Evolutionary conservation across 1,139 yeast genomes (phyloP).

Genomic region (Eremothecium gossypii): DNA sequence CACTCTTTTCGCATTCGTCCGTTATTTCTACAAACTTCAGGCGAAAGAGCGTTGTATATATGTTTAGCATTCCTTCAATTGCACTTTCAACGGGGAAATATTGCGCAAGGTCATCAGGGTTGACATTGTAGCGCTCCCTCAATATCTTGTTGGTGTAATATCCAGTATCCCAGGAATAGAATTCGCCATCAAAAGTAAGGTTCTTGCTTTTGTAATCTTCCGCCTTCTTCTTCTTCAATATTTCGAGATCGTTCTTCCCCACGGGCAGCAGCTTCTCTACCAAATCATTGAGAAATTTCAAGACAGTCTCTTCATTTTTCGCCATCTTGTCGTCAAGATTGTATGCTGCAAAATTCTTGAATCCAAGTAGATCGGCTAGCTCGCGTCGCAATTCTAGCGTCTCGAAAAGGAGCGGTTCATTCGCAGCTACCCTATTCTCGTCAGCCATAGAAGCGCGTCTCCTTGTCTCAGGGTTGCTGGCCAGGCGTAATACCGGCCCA

Average conservation of each 20-base stretch:
- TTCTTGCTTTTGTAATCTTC: constrained; percentile 41
- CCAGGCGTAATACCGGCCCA: constrained; percentile 66
- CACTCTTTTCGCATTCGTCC: constrained; percentile 32
- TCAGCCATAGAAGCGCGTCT: constrained; percentile 57
- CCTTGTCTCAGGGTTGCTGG: constrained; percentile 55
- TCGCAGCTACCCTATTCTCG: constrained; percentile 55
- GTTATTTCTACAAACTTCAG: constrained; percentile 52
- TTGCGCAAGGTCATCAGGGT: constrained; percentile 61
- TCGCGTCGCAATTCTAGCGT: constrained; percentile 54
- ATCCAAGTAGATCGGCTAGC: constrained; percentile 57
- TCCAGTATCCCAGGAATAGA: constrained; percentile 67
- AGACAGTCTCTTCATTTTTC: constrained; percentile 50
- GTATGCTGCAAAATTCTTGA: constrained; percentile 56
- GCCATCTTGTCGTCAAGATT: constrained; percentile 76
- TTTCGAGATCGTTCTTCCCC: constrained; percentile 46
- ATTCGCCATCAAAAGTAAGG: constrained; percentile 35
- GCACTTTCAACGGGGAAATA: constrained; percentile 70
- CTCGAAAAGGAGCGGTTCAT: constrained; percentile 49
- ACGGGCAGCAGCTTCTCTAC: constrained; percentile 46
- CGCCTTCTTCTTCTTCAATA: constrained; percentile 45
- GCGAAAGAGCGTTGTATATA: constrained; percentile 60
- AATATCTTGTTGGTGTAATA: constrained; percentile 57
- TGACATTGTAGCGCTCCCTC: constrained; percentile 62
- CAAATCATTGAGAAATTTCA: constrained; percentile 53
- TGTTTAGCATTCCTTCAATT: constrained; percentile 54